These are phyloP conservation scores for Fonsecaea erecta DNA, from an alignment of 2,329 filamentous ascomycete genomes.

Conservation along the genomic window DNA sequence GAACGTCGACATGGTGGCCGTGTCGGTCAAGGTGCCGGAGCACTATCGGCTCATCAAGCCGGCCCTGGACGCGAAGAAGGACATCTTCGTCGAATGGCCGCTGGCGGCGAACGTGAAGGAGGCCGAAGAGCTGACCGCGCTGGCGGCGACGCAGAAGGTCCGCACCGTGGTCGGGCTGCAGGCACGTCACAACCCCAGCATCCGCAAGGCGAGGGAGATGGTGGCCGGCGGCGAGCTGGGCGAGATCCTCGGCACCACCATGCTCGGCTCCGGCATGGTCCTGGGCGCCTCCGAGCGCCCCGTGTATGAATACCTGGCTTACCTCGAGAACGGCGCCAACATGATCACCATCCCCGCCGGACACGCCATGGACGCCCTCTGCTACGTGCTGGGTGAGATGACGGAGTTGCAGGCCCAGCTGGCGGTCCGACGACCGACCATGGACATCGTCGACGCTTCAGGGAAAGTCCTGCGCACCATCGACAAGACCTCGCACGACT, in stretches of 20 bases:
- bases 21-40: slow-evolving; percentile 58
- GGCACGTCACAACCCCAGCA: slow-evolving; percentile 52
- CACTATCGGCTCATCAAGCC: slow-evolving; percentile 55
- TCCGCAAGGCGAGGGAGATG: slow-evolving; percentile 52
- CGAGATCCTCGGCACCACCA: slow-evolving; percentile 58
- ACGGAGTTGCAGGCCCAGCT: slow-evolving; percentile 23
- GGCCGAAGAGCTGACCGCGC: slow-evolving; percentile 48
- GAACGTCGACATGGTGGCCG: slow-evolving; percentile 61
- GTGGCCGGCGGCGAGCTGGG: slow-evolving; percentile 55
- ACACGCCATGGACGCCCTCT: slow-evolving; percentile 32
- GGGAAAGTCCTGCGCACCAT: slow-evolving; percentile 14
- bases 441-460: slow-evolving; percentile 13
- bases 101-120: slow-evolving; percentile 52
- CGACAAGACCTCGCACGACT: slow-evolving; percentile 33
- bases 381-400: slow-evolving; percentile 32
- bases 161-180: slow-evolving; percentile 58
- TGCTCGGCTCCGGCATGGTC: slow-evolving; percentile 22
- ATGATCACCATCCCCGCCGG: slow-evolving; percentile 32
- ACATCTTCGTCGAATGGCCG: slow-evolving; percentile 63
- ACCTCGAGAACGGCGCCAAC: slow-evolving; percentile 30
- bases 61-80: slow-evolving; percentile 57
- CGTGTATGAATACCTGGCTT: slow-evolving; percentile 18
- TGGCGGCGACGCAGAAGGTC: slow-evolving; percentile 42
- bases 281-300: slow-evolving; percentile 7
- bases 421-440: slow-evolving; percentile 19